Percentiles rank a stretch among this genome's conserved stretches.
These are phyloP conservation scores for Salix dunnii DNA, from an alignment of 345 rosid species.

Conservation along the genomic window DNA sequence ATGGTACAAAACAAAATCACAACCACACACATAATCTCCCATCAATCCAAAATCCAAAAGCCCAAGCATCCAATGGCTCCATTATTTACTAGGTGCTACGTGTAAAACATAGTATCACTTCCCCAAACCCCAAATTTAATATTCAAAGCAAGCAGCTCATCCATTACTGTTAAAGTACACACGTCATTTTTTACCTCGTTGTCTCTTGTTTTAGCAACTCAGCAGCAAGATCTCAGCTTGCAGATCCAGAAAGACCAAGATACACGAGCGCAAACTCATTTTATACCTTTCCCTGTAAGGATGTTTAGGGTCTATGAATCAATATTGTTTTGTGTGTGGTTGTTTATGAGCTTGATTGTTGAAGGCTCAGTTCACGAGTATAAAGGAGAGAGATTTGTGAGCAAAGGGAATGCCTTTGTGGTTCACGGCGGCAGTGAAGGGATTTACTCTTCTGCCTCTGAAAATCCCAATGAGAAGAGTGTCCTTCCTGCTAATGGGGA, in stretches of 20 bases:
- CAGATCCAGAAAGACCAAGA: slow-evolving; percentile 33
- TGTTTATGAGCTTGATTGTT: slow-evolving; percentile 13
- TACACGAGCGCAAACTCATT: background rate
- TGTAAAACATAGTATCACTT: background rate
- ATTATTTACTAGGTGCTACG: background rate
- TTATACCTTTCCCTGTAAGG: slow-evolving; percentile 1
- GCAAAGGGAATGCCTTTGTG: slow-evolving; percentile 88
- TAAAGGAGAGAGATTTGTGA: slow-evolving; percentile 58
- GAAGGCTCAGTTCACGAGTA: slow-evolving; percentile 88
- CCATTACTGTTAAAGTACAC: background rate
- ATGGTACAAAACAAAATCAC: background rate
- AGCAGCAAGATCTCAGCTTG: slow-evolving; percentile 14
- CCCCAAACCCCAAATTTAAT: background rate
- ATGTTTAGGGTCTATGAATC: slow-evolving; percentile 20
- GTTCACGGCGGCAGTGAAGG: slow-evolving; percentile 97
- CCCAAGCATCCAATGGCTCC: slow-evolving; percentile 13
- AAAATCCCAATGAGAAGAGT: slow-evolving; percentile 19
- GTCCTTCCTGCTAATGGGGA: slow-evolving; percentile 39
- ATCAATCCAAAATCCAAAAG: background rate
- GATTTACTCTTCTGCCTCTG: slow-evolving; percentile 63
- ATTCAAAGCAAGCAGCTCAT: background rate
- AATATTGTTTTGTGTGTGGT: slow-evolving; percentile 17
- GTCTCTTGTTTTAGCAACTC: background rate
- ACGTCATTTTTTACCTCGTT: background rate
- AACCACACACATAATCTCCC: background rate